Evolutionary conservation across 495 filamentous ascomycete genomes (phyloP), one percentile per base, ranked within the genome.

Genomic region (Lindgomyces ingoldianus): DNA sequence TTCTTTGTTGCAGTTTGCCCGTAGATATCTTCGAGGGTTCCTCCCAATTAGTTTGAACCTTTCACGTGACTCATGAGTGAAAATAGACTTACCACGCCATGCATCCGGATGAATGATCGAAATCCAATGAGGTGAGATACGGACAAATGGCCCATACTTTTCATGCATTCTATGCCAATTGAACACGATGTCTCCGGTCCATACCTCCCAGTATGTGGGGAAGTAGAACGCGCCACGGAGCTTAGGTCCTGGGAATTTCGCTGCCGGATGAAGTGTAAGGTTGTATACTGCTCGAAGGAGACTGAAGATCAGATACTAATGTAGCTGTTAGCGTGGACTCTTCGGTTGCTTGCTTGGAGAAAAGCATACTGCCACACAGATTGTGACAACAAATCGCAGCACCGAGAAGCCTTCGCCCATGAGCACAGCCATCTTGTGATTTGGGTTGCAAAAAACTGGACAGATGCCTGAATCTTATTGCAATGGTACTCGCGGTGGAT

Each of bases 141-240:
- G 44, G 12, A 65, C 62, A 6, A 65, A 29, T 6, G 18, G 29
- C 9, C 62, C 62, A 45, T 65, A 65, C 29, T 58, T 42, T 19
- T 65, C 62, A 21, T 70, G 63, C 4, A 74, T 62, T n/a, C 12
- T 52, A 18, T 53, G 51, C 19, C 29, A 51, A 27, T 44, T 30
- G n/a, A 27, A 3, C 3, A 44, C 29, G 1, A 48, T 52, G 11
- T 2, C 21, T 21, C 58, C 58, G 4, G 41, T 53, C 30, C 24
- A 62, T 10, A 62, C n/a, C 12, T 12, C 44, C 30, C 27, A 53
- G 10, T 44, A 16, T 1, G 2, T 16, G 1, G 58, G 58, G 19
- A 62, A 53, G 9, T 62, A 25, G 33, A 53, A 62, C 2, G 48
- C 48, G n/a, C 29, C 58, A 1, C 45, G 29, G 18, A 46, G 19